These are phyloP conservation scores for Komagataella ulmi DNA, from an alignment of 805 yeast species.

Conservation along the genomic window DNA sequence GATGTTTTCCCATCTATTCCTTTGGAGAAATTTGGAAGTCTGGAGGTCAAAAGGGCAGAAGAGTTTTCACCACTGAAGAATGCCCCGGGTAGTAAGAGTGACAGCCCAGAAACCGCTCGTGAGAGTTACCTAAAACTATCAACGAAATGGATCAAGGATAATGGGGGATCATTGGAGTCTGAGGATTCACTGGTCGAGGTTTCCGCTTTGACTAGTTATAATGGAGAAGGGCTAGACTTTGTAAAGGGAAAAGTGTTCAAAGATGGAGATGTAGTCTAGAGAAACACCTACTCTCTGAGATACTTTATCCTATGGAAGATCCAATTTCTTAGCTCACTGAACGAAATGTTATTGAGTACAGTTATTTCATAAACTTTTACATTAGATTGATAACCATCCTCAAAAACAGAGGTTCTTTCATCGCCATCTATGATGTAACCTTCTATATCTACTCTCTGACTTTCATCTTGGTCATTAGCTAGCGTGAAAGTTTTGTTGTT, in stretches of 20 bases:
- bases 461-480: not conserved
- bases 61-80: conserved; percentile 95
- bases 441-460: not conserved
- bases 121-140: conserved; percentile 51
- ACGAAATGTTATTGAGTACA: not conserved
- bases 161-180: conserved; percentile 50
- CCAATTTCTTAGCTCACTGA: not conserved
- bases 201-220: conserved; percentile 58
- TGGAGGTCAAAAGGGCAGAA: conserved; percentile 74
- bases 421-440: not conserved
- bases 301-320: not conserved
- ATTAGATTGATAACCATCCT: not conserved
- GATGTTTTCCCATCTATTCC: conserved; percentile 83
- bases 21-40: conserved; percentile 66
- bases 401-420: not conserved
- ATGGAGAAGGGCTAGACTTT: conserved; percentile 55
- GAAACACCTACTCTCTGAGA: not conserved
- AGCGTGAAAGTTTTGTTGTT: not conserved
- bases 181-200: conserved; percentile 55
- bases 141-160: conserved; percentile 55
- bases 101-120: conserved; percentile 76
- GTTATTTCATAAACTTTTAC: not conserved
- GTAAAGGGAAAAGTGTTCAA: conserved; percentile 32
- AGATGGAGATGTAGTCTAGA: conserved; percentile 6
- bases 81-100: conserved; percentile 70